Percentiles rank a stretch among this genome's conserved stretches.
Evolutionary conservation across 495 filamentous ascomycete species (phyloP).

Genomic region (Penicillium salamii): DNA sequence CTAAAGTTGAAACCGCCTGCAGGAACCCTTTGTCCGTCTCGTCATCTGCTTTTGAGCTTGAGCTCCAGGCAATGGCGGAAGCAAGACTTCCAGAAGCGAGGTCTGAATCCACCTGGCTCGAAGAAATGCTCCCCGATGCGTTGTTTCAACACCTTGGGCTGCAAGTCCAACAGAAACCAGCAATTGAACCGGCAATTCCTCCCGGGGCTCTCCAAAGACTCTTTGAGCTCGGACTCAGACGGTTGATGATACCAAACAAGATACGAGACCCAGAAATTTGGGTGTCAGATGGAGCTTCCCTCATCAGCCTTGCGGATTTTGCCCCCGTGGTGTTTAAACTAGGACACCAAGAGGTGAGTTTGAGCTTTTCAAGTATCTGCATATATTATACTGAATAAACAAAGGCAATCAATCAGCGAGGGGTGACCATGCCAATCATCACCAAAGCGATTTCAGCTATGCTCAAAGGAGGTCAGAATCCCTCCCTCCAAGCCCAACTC

Average conservation of each 20-base stretch:
- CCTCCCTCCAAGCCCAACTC: conserved; percentile 10
- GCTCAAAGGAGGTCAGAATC: conserved; percentile 17
- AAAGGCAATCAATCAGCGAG: conserved; percentile 42
- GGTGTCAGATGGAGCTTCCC: conserved; percentile 4
- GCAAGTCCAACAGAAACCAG: not conserved
- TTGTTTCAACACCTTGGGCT: not conserved
- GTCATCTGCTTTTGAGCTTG: too few relatives aligned
- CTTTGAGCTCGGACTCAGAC: conserved; percentile 26
- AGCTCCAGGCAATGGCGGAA: not conserved
- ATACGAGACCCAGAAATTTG: conserved; percentile 3
- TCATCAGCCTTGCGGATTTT: conserved; percentile 22
- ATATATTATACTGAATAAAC: too few relatives aligned
- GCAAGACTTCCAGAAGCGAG: not conserved
- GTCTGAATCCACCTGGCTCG: not conserved
- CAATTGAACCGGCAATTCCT: not conserved
- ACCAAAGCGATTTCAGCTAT: conserved; percentile 34
- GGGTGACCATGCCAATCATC: conserved; percentile 31
- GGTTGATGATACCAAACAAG: conserved; percentile 17
- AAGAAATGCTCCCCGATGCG: not conserved
- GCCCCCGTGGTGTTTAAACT: conserved; percentile 36
- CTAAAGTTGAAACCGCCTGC: too few relatives aligned
- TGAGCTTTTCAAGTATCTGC: not conserved
- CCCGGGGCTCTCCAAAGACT: conserved; percentile 10
- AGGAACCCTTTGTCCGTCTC: too few relatives aligned
- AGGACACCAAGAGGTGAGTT: conserved; percentile 34